Evolutionary conservation across 2,329 filamentous ascomycete species (phyloP).

Genomic region (Stemphylium beticola): DNA sequence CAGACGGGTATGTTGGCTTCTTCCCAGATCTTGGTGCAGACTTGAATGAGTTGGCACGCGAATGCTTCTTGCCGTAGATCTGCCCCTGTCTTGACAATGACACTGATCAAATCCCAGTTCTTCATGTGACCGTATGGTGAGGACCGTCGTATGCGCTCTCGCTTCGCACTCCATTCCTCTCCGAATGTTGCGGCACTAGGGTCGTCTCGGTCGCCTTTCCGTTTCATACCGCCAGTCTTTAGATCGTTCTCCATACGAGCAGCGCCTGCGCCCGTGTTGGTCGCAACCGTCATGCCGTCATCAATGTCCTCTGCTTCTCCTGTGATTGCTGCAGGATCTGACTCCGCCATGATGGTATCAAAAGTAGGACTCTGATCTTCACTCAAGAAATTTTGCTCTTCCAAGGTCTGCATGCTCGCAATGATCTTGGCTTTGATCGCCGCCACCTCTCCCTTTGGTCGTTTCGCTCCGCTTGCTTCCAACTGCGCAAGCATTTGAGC

Average conservation of each 20-base stretch:
- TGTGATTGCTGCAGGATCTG: slow-evolving; percentile 61
- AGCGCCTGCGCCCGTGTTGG: slow-evolving; percentile 74
- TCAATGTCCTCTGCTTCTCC: slow-evolving; percentile 62
- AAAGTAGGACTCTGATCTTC: slow-evolving; percentile 78
- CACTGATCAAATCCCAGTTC: slow-evolving; percentile 86
- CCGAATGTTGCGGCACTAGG: slow-evolving; percentile 86
- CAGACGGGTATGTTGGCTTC: slow-evolving; percentile 79
- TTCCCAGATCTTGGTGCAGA: slow-evolving; percentile 82
- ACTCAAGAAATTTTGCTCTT: slow-evolving; percentile 81
- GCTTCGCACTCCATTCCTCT: slow-evolving; percentile 84
- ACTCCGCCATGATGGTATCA: slow-evolving; percentile 80
- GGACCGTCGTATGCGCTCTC: slow-evolving; percentile 80
- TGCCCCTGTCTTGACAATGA: slow-evolving; percentile 86
- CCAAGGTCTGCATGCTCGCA: slow-evolving; percentile 85
- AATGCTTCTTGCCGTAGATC: slow-evolving; percentile 86
- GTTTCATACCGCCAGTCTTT: slow-evolving; percentile 82
- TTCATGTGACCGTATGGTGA: slow-evolving; percentile 89
- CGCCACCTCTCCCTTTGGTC: slow-evolving; percentile 79
- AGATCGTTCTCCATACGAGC: slow-evolving; percentile 89
- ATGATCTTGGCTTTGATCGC: slow-evolving; percentile 87
- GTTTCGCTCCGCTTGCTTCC: slow-evolving; percentile 79
- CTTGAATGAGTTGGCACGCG: slow-evolving; percentile 81
- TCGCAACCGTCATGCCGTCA: slow-evolving; percentile 58
- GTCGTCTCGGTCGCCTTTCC: slow-evolving; percentile 82
- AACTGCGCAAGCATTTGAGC: slow-evolving; percentile 87